These are phyloP conservation scores for Pseudogymnoascus sp. DNA, from an alignment of 2,329 filamentous ascomycete genomes.

Conservation along the genomic window DNA sequence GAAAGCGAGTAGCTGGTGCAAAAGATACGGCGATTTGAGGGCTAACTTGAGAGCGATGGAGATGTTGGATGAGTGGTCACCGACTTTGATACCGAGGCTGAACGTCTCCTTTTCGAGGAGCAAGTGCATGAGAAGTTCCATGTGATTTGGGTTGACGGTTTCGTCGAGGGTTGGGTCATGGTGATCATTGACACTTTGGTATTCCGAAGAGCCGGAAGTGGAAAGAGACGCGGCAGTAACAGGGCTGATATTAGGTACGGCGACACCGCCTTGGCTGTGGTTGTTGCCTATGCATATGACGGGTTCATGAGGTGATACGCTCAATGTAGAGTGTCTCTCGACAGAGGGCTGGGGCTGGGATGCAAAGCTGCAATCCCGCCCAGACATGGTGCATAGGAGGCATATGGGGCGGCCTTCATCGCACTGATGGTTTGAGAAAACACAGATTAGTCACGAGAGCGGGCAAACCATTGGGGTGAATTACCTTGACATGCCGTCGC, in stretches of 20 bases:
- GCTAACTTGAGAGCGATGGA: conserved; percentile 20
- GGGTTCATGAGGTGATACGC: conserved; percentile 9
- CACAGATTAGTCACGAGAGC: conserved; percentile 4
- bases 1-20: conserved; percentile 32
- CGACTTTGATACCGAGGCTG: conserved; percentile 20
- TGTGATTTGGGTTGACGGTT: conserved; percentile 29
- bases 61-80: conserved; percentile 16
- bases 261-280: neutral
- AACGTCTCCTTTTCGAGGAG: conserved; percentile 21
- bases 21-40: conserved; percentile 29
- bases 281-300: neutral
- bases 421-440: conserved; percentile 17
- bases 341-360: neutral
- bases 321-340: neutral
- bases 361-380: conserved; percentile 24
- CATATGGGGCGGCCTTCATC: conserved; percentile 27
- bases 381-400: conserved; percentile 25
- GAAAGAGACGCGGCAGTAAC: neutral
- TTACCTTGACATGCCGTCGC: conserved; percentile 29
- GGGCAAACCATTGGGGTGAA: neutral
- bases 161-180: conserved; percentile 11
- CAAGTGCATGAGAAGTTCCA: conserved; percentile 32
- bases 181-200: neutral
- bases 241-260: neutral
- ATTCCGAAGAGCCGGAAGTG: neutral